A percentile compares a stretch with the other conserved stretches of the same genome.
phyloP scores from a whole-genome alignment of 257 asterid species.

The Asclepias syriaca region DNA sequence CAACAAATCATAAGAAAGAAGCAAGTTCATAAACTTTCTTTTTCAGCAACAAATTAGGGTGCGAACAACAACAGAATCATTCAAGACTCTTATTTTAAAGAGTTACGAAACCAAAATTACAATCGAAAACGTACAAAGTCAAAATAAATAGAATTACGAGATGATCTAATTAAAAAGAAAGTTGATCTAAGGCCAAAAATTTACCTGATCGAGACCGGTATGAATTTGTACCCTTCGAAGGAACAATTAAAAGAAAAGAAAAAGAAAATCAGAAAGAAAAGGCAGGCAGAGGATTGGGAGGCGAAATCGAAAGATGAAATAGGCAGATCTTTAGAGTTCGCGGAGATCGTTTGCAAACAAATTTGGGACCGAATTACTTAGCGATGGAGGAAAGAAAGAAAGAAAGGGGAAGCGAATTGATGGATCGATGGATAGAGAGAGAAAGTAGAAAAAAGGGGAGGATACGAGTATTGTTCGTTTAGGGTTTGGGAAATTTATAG shows the following conservation, averaged over 20 bases:
- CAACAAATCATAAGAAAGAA: not conserved
- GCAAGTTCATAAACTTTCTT: not conserved
- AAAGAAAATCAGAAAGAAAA: not conserved
- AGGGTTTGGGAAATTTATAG: constrained; percentile 15
- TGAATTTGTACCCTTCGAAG: not conserved
- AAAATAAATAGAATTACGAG: not conserved
- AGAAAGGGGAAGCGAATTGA: not conserved
- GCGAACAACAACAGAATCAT: not conserved
- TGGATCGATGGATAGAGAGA: not conserved
- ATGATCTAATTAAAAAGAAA: not conserved
- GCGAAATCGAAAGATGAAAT: not conserved
- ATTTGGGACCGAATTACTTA: not conserved
- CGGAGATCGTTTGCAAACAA: constrained; percentile 4
- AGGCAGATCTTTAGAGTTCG: not conserved
- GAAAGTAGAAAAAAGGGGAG: not conserved
- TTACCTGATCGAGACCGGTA: constrained; percentile 1
- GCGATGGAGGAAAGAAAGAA: not conserved
- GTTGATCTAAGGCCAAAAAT: not conserved
- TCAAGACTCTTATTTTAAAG: not conserved
- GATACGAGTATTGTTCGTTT: not conserved
- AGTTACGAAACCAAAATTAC: not conserved
- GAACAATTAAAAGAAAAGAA: too few relatives aligned
- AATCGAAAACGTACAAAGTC: not conserved
- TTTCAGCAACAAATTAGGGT: not conserved
- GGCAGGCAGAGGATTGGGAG: not conserved